Evolutionary conservation across 495 filamentous ascomycete species (phyloP), one percentile per base, ranked within the genome.

Genomic region (Hypomontagnella submonticulosa): DNA sequence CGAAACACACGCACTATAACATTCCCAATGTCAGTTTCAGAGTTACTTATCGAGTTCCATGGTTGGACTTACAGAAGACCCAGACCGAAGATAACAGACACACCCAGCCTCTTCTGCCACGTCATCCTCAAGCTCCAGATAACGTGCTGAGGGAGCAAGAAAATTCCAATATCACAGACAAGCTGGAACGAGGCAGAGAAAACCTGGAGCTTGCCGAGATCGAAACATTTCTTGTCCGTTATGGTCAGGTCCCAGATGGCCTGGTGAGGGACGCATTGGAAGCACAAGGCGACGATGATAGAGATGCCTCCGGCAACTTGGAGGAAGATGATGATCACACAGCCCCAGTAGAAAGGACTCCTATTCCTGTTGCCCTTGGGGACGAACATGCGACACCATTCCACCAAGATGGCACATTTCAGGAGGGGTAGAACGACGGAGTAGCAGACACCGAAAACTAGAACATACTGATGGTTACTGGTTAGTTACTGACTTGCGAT

Each of bases 21-120:
- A 16, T 8, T 3, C 6, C 16, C 36, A 12, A 2, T 38, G 36
- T 38, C 10, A 38, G 36, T 38, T 4, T 43, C 16, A 15, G 41
- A 8, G 3, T 9, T 43, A 19, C 13, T 10, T 16, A 38, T 19
- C 16, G 16, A 16, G 41, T 19, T 18, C 7, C 10, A n/a, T 8
- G 15, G 7, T 8, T 43, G 13, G 13, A 43, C 41, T 43, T 19
- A 43, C 41, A 43, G 16, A 3, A 43, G 10, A 43, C 41, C 41
- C 9, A 43, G 16, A 19, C 41, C 41, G 13, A 43, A 43, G 41
- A 43, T 19, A 19, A 43, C 41, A 19, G 13, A 16, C 16, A 43
- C 41, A 43, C 41, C 41, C n/a, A 43, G 16, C 16, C 41, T 43
- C 16, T 19, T 43, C 41, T 43, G 41, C 41, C 41, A 43, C 13